Evolutionary conservation across 352 stramenopile genomes (phyloP), one percentile per base, ranked within the genome.

Genomic region (Elongisporangium undulatum): DNA sequence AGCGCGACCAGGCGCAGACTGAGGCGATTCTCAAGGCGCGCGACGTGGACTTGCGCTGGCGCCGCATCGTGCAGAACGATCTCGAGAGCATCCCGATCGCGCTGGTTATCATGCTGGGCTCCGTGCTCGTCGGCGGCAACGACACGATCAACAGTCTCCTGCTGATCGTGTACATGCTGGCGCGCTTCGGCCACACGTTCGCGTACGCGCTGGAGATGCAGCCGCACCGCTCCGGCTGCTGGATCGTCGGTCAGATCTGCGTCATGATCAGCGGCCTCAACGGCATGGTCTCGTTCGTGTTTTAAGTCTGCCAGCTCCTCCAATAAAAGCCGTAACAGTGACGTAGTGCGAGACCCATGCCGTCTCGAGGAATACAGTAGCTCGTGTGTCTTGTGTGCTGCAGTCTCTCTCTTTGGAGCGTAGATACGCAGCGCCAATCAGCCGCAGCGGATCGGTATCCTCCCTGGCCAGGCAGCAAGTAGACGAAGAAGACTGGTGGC

Each of bases 21-120:
- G 29, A 41, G 9, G 29, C 9, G 29, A 41, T 41, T 15, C 29
- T 59, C 22, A 72, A 75, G 56, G 66, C 63, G 23, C 56, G 66
- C 23, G 66, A 71, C 54, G 62, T 72, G 51, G 74, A 84, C 60
- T 61, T 71, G 48, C 74, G 71, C 21, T 84, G 74, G 69, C 66
- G 71, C 12, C 71, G 71, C 45, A 84, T 79, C 51, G 63, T 77
- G 13, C 57, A 69, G 57, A 84, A 84, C 64, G 71, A 84, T 56
- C 56, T 84, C 34, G 74, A 79, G 63, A 79, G 71, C 49, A 73
- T 84, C 45, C 74, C 71, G 5, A 54, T 81, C 19, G 71, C 68
- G 15, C 48, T 79, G 53, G 22, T 77, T 20, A 57, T 77, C 22
- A 77, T 77, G 34, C 45, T 61, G 13, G 69, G 62, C 49, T 58